Evolutionary conservation across 2,329 filamentous ascomycete genomes (phyloP).

Genomic region (Fusarium sp.): DNA sequence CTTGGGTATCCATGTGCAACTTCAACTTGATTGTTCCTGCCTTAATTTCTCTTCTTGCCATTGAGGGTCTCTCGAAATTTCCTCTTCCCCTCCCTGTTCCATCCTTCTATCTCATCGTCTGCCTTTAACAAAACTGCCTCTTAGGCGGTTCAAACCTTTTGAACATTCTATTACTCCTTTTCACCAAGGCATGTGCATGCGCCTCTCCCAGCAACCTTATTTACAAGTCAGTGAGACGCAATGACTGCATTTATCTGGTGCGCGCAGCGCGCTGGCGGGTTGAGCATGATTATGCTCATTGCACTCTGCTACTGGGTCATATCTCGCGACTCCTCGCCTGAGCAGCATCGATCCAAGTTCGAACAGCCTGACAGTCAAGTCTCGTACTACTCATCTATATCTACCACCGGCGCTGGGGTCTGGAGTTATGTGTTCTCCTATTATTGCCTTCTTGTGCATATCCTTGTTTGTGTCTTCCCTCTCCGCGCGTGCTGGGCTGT

Average conservation of each 20-base stretch:
- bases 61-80: neutral
- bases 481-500: slow-evolving; percentile 69
- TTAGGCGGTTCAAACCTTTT: slow-evolving; percentile 3
- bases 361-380: slow-evolving; percentile 51
- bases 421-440: slow-evolving; percentile 67
- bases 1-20: slow-evolving; percentile 8
- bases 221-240: slow-evolving; percentile 1
- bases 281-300: slow-evolving; percentile 62
- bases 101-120: slow-evolving; percentile 1
- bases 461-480: slow-evolving; percentile 70
- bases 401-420: slow-evolving; percentile 54
- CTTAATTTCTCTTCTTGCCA: neutral
- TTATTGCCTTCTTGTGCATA: slow-evolving; percentile 72
- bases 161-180: slow-evolving; percentile 4
- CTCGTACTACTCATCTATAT: slow-evolving; percentile 45
- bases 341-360: slow-evolving; percentile 56
- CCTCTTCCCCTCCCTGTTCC: neutral
- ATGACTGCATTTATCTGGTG: slow-evolving; percentile 67
- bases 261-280: slow-evolving; percentile 61
- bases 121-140: slow-evolving; percentile 2
- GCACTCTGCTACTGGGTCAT: slow-evolving; percentile 65
- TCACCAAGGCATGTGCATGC: neutral
- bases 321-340: slow-evolving; percentile 57
- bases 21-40: neutral
- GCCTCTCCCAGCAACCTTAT: neutral